phyloP scores from a whole-genome alignment of 1,284 basidiomycete species.

The Ganoderma boninense region DNA sequence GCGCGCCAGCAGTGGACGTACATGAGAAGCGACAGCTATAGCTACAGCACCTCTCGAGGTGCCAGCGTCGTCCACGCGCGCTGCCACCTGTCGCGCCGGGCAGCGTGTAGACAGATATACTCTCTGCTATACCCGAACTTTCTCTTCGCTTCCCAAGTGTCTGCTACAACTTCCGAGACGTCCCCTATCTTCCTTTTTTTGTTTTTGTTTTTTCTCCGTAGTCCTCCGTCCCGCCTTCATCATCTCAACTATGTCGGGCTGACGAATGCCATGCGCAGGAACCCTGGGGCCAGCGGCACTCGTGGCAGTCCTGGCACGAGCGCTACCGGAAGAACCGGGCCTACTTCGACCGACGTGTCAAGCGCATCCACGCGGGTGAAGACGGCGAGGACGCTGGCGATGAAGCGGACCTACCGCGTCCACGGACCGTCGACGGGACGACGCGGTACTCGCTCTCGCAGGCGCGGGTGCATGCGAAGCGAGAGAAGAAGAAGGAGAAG shows the following conservation, averaged over 20 bases:
- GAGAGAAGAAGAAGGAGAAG: neutral
- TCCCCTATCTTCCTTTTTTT: neutral
- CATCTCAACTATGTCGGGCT: neutral
- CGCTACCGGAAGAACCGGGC: constrained; percentile 74
- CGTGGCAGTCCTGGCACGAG: constrained; percentile 82
- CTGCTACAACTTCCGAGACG: no score
- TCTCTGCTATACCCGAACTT: neutral
- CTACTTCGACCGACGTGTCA: constrained; percentile 53
- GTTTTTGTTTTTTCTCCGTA: neutral
- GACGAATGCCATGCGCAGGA: constrained; percentile 30
- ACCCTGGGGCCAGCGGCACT: constrained; percentile 72
- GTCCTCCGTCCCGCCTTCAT: neutral
- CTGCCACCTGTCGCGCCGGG: no score
- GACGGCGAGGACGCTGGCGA: constrained; percentile 10
- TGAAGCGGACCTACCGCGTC: neutral
- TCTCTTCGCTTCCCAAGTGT: neutral
- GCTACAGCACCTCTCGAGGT: no score
- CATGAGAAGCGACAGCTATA: constrained; percentile 41
- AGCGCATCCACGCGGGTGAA: neutral
- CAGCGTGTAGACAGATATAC: no score
- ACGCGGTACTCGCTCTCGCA: neutral
- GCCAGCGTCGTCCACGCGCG: no score
- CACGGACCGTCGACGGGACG: constrained; percentile 13
- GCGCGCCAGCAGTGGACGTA: constrained; percentile 38
- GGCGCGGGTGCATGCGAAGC: neutral